Evolutionary conservation across 2,329 filamentous ascomycete genomes (phyloP).

Genomic region (Parastagonospora avenae): DNA sequence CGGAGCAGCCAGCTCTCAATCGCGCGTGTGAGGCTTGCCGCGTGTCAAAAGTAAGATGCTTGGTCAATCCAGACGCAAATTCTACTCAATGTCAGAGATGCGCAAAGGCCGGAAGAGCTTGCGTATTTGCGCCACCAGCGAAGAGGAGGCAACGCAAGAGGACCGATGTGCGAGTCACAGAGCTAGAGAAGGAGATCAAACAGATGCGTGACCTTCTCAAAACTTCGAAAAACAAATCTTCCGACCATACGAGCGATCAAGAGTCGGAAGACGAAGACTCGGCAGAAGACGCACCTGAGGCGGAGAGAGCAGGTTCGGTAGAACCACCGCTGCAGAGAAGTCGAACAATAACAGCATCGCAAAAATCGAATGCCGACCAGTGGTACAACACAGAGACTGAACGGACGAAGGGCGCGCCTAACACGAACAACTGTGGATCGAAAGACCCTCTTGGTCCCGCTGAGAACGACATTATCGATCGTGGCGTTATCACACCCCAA

Average conservation of each 20-base stretch:
- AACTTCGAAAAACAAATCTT: conserved; percentile 22
- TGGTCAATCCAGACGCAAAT: conserved; percentile 29
- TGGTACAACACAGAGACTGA: conserved; percentile 8
- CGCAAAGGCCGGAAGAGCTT: conserved; percentile 38
- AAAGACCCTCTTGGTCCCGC: conserved; percentile 28
- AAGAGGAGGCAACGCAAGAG: conserved; percentile 44
- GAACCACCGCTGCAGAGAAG: conserved; percentile 17
- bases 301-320: conserved; percentile 20
- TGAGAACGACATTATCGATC: conserved; percentile 42
- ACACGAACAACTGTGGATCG: conserved; percentile 11
- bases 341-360: conserved; percentile 10
- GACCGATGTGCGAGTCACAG: conserved; percentile 45
- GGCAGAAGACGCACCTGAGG: conserved; percentile 19
- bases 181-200: conserved; percentile 44
- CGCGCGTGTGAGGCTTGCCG: conserved; percentile 45
- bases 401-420: conserved; percentile 7
- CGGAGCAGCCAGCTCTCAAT: conserved; percentile 37
- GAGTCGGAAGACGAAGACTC: conserved; percentile 35
- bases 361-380: conserved; percentile 3
- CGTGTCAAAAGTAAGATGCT: conserved; percentile 43
- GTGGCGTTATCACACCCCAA: conserved; percentile 36
- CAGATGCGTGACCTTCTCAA: conserved; percentile 41
- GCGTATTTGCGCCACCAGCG: conserved; percentile 43
- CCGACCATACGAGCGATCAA: conserved; percentile 32
- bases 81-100: conserved; percentile 43